phyloP scores from a whole-genome alignment of 2,329 filamentous ascomycete genomes.

The Penicillium sp. region DNA sequence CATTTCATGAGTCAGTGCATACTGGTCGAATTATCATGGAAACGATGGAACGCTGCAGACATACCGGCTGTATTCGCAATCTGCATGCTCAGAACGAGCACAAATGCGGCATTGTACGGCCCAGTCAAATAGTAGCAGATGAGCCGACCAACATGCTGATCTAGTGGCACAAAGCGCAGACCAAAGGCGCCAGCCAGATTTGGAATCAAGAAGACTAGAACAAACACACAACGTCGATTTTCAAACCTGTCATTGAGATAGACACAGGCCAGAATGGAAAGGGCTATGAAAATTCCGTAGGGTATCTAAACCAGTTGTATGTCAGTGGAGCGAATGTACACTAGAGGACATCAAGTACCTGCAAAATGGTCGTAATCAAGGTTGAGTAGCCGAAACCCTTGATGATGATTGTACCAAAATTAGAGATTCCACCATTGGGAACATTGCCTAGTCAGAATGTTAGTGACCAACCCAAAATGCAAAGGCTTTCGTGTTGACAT shows the following conservation, averaged over 20 bases:
- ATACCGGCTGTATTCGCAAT: slow-evolving; percentile 46
- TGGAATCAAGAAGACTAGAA: slow-evolving; percentile 58
- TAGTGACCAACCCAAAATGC: background rate
- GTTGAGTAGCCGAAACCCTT: slow-evolving; percentile 58
- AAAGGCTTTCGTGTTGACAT: background rate
- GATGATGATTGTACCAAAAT: slow-evolving; percentile 61
- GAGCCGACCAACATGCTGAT: slow-evolving; percentile 55
- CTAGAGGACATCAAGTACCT: slow-evolving; percentile 26
- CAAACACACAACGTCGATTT: slow-evolving; percentile 54
- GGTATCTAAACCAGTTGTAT: slow-evolving; percentile 38
- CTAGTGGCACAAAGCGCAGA: slow-evolving; percentile 53
- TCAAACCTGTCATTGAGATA: slow-evolving; percentile 50
- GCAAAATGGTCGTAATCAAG: slow-evolving; percentile 55
- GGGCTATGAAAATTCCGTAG: slow-evolving; percentile 50
- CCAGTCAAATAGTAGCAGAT: slow-evolving; percentile 61
- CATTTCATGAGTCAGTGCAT: background rate
- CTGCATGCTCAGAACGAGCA: slow-evolving; percentile 50
- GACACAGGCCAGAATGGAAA: slow-evolving; percentile 52
- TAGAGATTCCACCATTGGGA: slow-evolving; percentile 59
- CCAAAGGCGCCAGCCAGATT: slow-evolving; percentile 61
- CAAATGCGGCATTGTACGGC: slow-evolving; percentile 56
- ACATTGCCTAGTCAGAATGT: slow-evolving; percentile 40
- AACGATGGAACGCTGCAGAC: background rate
- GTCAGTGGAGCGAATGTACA: background rate
- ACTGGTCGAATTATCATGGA: accelerated